These are phyloP conservation scores for Staphylotrichum tortipilum DNA, from an alignment of 495 filamentous ascomycete genomes.

Conservation along the genomic window DNA sequence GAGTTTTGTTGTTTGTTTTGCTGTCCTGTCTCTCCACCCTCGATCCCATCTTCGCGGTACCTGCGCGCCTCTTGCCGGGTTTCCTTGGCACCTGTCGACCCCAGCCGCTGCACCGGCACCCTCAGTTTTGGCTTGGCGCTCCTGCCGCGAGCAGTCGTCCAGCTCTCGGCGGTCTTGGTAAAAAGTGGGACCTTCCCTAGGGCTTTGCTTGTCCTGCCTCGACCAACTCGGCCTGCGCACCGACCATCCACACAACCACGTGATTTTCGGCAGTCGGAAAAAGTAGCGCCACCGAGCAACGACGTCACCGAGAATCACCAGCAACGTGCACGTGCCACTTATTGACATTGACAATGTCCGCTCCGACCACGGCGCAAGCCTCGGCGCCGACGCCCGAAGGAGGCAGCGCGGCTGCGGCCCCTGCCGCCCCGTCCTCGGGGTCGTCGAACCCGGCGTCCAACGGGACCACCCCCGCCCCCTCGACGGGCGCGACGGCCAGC, in stretches of 20 bases:
- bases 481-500: constrained; percentile 31
- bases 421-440: constrained; percentile 9
- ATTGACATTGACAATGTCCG: too few species aligned
- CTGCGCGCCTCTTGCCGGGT: not conserved
- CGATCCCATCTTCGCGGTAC: too few species aligned
- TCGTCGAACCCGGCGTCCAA: constrained; percentile 30
- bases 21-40: too few species aligned
- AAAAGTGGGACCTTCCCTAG: constrained; percentile 15
- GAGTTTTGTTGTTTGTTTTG: too few species aligned
- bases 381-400: constrained; percentile 6
- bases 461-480: constrained; percentile 37
- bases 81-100: not conserved
- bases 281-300: not conserved
- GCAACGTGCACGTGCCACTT: not conserved
- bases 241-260: constrained; percentile 2
- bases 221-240: not conserved
- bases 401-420: constrained; percentile 8
- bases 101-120: constrained; percentile 3
- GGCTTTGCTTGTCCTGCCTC: constrained; percentile 6
- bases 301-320: not conserved
- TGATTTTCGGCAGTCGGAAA: constrained; percentile 1
- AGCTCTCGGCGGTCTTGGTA: constrained; percentile 15
- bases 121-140: constrained; percentile 7
- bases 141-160: constrained; percentile 7
- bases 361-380: not conserved